Conservation (phyloP, 1,284 basidiomycete species). For the Phlebopus sp. region DNA sequence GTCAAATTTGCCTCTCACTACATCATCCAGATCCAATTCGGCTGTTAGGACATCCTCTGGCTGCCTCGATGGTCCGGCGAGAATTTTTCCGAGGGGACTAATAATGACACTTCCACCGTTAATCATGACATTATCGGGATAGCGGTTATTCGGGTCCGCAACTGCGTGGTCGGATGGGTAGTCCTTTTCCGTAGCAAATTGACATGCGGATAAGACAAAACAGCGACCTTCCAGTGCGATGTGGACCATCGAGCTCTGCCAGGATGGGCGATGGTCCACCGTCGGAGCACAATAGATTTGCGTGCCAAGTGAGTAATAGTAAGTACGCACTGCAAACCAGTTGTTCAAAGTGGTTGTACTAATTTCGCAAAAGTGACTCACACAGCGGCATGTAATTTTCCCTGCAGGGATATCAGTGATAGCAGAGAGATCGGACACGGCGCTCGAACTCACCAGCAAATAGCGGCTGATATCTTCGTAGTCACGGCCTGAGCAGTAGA, state of each 20-base stretch:
- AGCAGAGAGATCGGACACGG: not conserved
- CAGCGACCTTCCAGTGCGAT: conserved; percentile 77
- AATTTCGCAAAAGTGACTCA: conserved; percentile 27
- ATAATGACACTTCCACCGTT: conserved; percentile 70
- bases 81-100: conserved; percentile 60
- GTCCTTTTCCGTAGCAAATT: conserved; percentile 60
- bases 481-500: conserved; percentile 32
- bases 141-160: conserved; percentile 36
- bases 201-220: conserved; percentile 69
- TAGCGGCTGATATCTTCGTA: conserved; percentile 59
- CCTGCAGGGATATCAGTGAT: conserved; percentile 34
- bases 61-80: conserved; percentile 65
- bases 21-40: conserved; percentile 59
- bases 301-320: conserved; percentile 61
- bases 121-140: conserved; percentile 59
- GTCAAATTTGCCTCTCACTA: conserved; percentile 68
- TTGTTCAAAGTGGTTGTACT: not conserved
- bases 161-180: conserved; percentile 58
- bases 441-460: conserved; percentile 57
- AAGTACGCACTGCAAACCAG: conserved; percentile 41
- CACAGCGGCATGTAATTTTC: conserved; percentile 78
- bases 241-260: conserved; percentile 67
- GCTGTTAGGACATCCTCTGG: conserved; percentile 64
- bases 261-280: conserved; percentile 63
- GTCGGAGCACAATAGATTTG: conserved; percentile 71